These are phyloP conservation scores for Dictyostelium capitatum DNA, from an alignment of 78 protist species.

Conservation along the genomic window DNA sequence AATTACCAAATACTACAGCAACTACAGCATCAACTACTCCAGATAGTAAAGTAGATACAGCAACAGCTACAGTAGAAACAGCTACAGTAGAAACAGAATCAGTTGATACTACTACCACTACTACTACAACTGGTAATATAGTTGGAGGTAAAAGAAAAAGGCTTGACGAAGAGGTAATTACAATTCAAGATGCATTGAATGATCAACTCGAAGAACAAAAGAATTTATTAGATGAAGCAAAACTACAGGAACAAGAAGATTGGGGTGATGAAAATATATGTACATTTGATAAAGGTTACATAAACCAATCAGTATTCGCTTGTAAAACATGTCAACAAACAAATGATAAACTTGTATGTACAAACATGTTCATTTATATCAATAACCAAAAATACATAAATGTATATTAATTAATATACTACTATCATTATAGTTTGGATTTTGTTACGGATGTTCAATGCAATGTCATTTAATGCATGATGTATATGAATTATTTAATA, in stretches of 20 bases:
- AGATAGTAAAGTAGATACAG: neutral
- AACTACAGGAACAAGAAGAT: conserved; percentile 51
- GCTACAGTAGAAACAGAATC: neutral
- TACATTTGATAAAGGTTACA: conserved; percentile 82
- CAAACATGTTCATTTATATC: too few species aligned
- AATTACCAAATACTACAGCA: too few species aligned
- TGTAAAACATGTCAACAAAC: conserved; percentile 61
- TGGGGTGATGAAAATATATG: conserved; percentile 78
- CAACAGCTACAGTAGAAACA: neutral
- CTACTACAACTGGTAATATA: neutral
- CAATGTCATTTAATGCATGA: conserved; percentile 80
- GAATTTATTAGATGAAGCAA: conserved; percentile 70
- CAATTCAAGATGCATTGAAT: conserved; percentile 54
- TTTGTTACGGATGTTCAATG: conserved; percentile 82
- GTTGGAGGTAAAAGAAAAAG: conserved; percentile 27
- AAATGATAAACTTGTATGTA: neutral
- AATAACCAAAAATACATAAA: too few species aligned
- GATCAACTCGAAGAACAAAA: conserved; percentile 48
- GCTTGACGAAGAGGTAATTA: conserved; percentile 52
- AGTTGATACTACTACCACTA: neutral
- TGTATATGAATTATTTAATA: conserved; percentile 71
- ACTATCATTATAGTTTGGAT: conserved; percentile 67
- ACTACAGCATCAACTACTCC: neutral
- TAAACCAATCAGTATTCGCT: conserved; percentile 78
- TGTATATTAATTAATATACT: too few species aligned